These are phyloP conservation scores for Metschnikowia lachancei DNA, from an alignment of 805 yeast genomes.

Conservation along the genomic window DNA sequence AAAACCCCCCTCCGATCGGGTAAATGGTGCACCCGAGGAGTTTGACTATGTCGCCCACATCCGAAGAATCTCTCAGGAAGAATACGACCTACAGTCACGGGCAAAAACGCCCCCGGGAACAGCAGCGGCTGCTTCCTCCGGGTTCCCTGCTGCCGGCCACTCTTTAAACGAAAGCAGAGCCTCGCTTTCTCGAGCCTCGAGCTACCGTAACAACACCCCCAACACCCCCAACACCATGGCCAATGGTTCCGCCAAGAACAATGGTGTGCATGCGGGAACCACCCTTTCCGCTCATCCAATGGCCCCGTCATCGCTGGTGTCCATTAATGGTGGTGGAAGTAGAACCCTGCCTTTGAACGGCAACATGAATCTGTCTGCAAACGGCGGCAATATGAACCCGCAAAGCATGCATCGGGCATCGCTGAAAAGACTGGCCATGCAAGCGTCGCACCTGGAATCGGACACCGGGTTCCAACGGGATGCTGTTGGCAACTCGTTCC, in stretches of 20 bases:
- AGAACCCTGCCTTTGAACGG: neutral
- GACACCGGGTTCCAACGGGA: neutral
- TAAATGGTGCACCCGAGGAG: constrained; percentile 30
- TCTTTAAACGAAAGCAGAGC: neutral
- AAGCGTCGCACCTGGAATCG: neutral
- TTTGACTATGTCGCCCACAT: constrained; percentile 48
- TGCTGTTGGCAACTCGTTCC: constrained; percentile 23
- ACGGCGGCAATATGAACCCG: neutral
- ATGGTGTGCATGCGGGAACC: too few relatives aligned
- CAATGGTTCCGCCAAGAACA: too few relatives aligned
- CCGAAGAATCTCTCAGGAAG: constrained; percentile 40
- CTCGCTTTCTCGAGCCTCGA: neutral
- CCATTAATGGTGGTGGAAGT: neutral
- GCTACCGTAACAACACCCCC: neutral
- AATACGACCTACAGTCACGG: constrained; percentile 19
- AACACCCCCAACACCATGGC: too few relatives aligned
- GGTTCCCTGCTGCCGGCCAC: too few relatives aligned
- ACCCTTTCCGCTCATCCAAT: neutral
- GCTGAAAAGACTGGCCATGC: neutral
- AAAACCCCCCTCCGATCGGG: neutral
- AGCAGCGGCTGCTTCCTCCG: too few relatives aligned
- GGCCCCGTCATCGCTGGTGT: neutral
- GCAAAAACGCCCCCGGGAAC: neutral
- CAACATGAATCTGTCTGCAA: neutral
- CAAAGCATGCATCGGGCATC: neutral